Evolutionary conservation across 345 rosid species (phyloP).

Genomic region (Zanthoxylum bungeanum): DNA sequence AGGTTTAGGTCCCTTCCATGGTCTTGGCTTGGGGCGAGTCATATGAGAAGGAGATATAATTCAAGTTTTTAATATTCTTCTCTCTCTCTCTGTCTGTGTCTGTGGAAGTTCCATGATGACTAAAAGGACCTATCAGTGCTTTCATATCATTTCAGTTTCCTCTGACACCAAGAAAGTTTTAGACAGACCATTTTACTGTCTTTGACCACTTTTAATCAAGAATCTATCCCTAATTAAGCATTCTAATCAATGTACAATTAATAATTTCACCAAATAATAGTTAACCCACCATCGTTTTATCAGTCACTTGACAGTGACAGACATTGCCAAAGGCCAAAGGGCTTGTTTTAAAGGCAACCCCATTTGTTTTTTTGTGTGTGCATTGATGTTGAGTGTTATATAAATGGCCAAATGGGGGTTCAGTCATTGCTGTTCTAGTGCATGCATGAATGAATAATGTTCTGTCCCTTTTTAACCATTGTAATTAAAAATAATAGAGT

Average conservation of each 20-base stretch:
- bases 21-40: slow-evolving; percentile 21
- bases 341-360: slow-evolving; percentile 35
- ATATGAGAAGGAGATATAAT: slow-evolving; percentile 14
- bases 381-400: slow-evolving; percentile 1
- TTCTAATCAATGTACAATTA: slow-evolving; percentile 14
- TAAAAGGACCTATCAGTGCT: slow-evolving; percentile 73
- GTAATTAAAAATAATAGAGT: slow-evolving; percentile 30
- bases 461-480: slow-evolving; percentile 14
- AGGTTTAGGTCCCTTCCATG: too few relatives aligned
- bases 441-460: slow-evolving; percentile 22
- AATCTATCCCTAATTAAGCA: slow-evolving; percentile 14
- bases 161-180: slow-evolving; percentile 57
- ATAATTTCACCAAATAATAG: slow-evolving; percentile 22
- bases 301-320: slow-evolving; percentile 39
- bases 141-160: slow-evolving; percentile 68
- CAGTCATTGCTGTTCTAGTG: slow-evolving; percentile 3
- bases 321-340: too few relatives aligned
- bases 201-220: slow-evolving; percentile 45
- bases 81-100: slow-evolving; percentile 10
- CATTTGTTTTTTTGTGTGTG: slow-evolving; percentile 19
- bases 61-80: too few relatives aligned
- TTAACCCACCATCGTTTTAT: slow-evolving; percentile 15
- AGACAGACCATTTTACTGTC: slow-evolving; percentile 58
- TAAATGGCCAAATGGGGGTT: too few relatives aligned
- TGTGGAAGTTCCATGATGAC: slow-evolving; percentile 37